Evolutionary conservation across 495 filamentous ascomycete species (phyloP), one percentile per base, ranked within the genome.

Genomic region (Penicillium macrosclerotiorum): DNA sequence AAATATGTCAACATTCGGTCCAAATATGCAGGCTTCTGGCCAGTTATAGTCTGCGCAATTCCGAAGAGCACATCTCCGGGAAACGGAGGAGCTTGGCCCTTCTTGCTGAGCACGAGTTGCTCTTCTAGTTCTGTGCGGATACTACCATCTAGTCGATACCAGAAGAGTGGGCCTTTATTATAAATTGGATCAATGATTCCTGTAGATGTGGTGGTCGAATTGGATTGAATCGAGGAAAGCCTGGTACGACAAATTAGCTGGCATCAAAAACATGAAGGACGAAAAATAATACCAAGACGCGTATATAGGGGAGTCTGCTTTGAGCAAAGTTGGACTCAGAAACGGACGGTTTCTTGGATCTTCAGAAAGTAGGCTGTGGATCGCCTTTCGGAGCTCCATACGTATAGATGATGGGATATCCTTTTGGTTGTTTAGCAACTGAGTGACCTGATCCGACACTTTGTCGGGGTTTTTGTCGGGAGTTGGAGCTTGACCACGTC

Each of bases 151-250:
- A 58, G 42, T 49, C 47, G 7, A 32, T 58, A 58, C 54, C 54
- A 58, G 22, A 58, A 58, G 8, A 54, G 38, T 0, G 54, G 54
- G 0, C 54, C 54, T 46, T 58, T 58, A 35, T 58, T 58, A 27
- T 58, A 58, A 22, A 54, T 40, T 5, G 54, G 54, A 19, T 58
- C 51, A 29, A 58, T 39, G 16, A 52, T 47, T 9, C 54, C 51
- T 27, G 42, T 37, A 40, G 40, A 36, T 3, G 20, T 46, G 16
- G 6, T 30, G 7, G 20, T 41, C 14, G 47, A 8, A 3, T 16
- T 18, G 12, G 39, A 31, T 43, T 49, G 47, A 3, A 43, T 49
- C 18, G 47, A 42, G 4, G 47, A 27, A 27, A 49, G 23, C 47
- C 47, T 49, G 25, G 9, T 8, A 8, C 19, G 3, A 11, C 16